Base-by-base conservation (phyloP, 2,329 filamentous ascomycete species). In the Aureobasidium sp. region DNA sequence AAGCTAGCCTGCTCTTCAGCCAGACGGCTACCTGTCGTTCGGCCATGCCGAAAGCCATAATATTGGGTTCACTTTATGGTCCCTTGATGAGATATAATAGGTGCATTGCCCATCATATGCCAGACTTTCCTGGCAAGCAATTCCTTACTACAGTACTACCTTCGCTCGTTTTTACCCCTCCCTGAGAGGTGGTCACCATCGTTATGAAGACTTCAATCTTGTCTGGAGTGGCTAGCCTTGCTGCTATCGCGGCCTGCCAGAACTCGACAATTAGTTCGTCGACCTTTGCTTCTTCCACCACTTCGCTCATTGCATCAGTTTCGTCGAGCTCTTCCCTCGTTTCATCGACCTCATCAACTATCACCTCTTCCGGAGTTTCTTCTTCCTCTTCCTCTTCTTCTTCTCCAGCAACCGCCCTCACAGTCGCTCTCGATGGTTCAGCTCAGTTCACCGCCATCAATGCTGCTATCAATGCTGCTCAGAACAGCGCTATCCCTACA, bases 121-220 rank as follows among this genome's bases (percentile, higher is more conserved):
- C 17, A 15, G 40, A 3, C 5, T 15, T 17, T 17, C 13, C 13
- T 23, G 6, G 8, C 51, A 33, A 43, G 27, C 51, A 55, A 6
- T 31, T 55, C 27, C 15, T 37, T 7, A 19, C 9, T n/a, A n/a
- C 23, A 19, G 21, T 19, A 38, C 29, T 15, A 29, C 27, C 7
- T 25, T 57, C 38, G 43, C 23, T 37, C 23, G 13, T 31, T 25
- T 21, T 35, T 46, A n/a, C 53, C 40, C 29, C 40, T 57, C 40
- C 27, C 9, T 25, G 19, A 15, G 53, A 57, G 53, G 53, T 27
- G 53, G 40, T 37, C 53, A 57, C 40, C n/a, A 21, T 37, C 53
- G 21, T 27, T 27, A 57, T 57, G 53, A 57, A 27, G 53, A 19
- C 38, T 37, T 57, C 88, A 75, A 61, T 87, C 82, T 67, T 88